These are phyloP conservation scores for Colletotrichum endophyticum DNA, from an alignment of 2,329 filamentous ascomycete species.

Conservation along the genomic window DNA sequence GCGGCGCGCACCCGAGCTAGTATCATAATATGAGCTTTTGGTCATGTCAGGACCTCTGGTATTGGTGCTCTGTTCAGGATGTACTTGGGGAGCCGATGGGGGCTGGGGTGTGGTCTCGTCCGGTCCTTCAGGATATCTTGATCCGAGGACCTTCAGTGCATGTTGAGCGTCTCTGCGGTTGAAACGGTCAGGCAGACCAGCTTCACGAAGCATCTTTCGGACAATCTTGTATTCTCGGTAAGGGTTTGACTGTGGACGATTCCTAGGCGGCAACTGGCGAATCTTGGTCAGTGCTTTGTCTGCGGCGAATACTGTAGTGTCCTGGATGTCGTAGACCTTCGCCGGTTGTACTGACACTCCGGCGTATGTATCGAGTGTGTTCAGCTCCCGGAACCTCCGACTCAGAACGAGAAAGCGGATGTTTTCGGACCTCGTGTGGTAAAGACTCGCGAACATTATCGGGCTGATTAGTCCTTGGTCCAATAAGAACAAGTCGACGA, in stretches of 20 bases:
- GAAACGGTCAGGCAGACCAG: not conserved
- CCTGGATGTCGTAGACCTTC: not conserved
- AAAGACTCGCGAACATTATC: rapidly evolving
- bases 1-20: too few relatives aligned
- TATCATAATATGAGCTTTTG: not conserved
- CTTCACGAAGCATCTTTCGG: not conserved
- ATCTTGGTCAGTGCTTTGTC: not conserved
- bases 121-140: not conserved
- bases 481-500: not conserved
- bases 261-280: not conserved
- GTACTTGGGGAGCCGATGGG: not conserved
- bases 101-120: not conserved
- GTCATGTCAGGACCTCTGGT: not conserved
- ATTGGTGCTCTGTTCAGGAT: not conserved
- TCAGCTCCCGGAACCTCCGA: not conserved
- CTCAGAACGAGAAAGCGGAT: not conserved
- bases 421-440: not conserved
- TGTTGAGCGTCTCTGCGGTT: not conserved
- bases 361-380: not conserved
- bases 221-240: not conserved
- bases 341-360: not conserved
- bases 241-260: not conserved
- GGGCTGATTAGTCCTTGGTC: not conserved
- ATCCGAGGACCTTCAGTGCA: not conserved
- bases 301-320: not conserved